Evolutionary conservation across 768 basidiomycete genomes (phyloP).

Genomic region (Agrocybe praecox): DNA sequence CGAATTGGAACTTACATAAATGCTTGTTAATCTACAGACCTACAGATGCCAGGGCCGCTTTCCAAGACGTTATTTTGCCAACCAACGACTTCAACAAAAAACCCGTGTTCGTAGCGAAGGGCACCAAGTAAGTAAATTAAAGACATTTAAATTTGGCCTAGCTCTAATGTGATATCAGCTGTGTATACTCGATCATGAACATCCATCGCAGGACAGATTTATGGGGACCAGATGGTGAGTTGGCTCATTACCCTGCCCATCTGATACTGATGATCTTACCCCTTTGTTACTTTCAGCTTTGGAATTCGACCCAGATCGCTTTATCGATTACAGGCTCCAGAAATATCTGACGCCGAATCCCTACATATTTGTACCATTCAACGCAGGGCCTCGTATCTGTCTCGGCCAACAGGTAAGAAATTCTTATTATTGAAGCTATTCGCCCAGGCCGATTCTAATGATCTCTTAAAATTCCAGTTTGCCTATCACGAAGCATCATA

Average conservation of each 20-base stretch:
- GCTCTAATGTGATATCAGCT: neutral
- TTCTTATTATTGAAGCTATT: neutral
- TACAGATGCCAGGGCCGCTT: neutral
- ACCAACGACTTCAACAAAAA: neutral
- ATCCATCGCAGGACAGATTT: conserved; percentile 52
- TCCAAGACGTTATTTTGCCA: neutral
- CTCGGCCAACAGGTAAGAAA: conserved; percentile 39
- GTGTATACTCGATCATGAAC: conserved; percentile 36
- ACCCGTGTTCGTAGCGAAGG: conserved; percentile 6
- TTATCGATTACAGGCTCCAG: conserved; percentile 51
- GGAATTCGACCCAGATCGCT: conserved; percentile 57
- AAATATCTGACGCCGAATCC: conserved; percentile 48
- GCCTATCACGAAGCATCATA: conserved; percentile 62
- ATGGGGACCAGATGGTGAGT: conserved; percentile 55
- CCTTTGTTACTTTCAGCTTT: conserved; percentile 30
- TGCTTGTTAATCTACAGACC: neutral
- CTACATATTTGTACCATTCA: conserved; percentile 42
- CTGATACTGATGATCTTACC: neutral
- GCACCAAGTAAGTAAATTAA: neutral
- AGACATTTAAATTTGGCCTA: neutral
- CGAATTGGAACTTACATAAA: neutral
- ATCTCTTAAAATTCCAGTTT: conserved; percentile 15
- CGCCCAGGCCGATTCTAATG: neutral
- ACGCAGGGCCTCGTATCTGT: conserved; percentile 39
- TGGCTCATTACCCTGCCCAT: neutral